A percentile compares a stretch with the other conserved stretches of the same genome.
Conservation (phyloP, 2,329 filamentous ascomycete genomes). For the Fusarium sp. region DNA sequence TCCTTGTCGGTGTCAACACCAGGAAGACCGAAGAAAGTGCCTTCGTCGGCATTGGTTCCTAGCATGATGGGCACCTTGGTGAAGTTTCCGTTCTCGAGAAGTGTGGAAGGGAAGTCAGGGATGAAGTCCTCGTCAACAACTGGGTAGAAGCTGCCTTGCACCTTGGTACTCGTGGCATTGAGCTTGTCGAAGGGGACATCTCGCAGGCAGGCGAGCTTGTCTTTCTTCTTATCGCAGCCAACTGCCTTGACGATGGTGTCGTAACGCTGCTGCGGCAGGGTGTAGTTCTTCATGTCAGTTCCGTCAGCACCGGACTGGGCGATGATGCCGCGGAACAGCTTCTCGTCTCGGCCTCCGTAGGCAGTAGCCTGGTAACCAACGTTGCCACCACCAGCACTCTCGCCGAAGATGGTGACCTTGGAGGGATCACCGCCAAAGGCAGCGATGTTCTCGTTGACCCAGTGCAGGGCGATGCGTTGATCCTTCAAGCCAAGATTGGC, state of each 20-base stretch:
- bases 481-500: conserved; percentile 65
- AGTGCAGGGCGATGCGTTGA: conserved; percentile 62
- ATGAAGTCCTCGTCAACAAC: conserved; percentile 57
- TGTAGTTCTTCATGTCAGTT: conserved; percentile 40
- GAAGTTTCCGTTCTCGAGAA: conserved; percentile 70
- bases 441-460: conserved; percentile 61
- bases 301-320: conserved; percentile 60
- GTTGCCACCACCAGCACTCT: conserved; percentile 63
- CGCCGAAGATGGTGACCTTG: conserved; percentile 61
- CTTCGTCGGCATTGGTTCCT: conserved; percentile 76
- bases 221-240: conserved; percentile 41
- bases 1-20: conserved; percentile 51
- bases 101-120: conserved; percentile 59
- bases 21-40: conserved; percentile 64
- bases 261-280: conserved; percentile 32
- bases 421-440: conserved; percentile 61
- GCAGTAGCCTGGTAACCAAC: conserved; percentile 64
- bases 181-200: conserved; percentile 39
- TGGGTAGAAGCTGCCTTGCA: conserved; percentile 32
- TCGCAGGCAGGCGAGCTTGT: conserved; percentile 51
- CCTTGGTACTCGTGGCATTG: conserved; percentile 33
- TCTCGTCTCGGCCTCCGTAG: conserved; percentile 66
- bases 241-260: conserved; percentile 40
- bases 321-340: conserved; percentile 67
- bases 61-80: conserved; percentile 73